Evolutionary conservation across 805 yeast species (phyloP).

Genomic region (Wickerhamomyces silvicola): DNA sequence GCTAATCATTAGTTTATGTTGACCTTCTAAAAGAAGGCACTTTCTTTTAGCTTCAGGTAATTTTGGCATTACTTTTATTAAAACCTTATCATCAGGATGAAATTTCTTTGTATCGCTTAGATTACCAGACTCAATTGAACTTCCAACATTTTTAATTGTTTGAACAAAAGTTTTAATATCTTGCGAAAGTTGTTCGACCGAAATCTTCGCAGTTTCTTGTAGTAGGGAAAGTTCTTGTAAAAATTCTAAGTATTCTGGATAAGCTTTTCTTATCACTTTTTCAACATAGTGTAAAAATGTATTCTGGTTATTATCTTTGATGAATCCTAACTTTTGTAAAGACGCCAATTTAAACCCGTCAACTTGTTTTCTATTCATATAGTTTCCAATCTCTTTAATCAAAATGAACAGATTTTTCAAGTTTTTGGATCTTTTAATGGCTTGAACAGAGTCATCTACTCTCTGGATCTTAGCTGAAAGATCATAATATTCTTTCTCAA

Average conservation of each 20-base stretch:
- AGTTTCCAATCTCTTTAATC: constrained; percentile 88
- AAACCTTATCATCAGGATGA: constrained; percentile 78
- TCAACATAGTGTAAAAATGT: constrained; percentile 92
- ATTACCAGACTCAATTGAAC: constrained; percentile 76
- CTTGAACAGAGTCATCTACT: constrained; percentile 68
- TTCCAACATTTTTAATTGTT: constrained; percentile 60
- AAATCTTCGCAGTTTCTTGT: constrained; percentile 58
- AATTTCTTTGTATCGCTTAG: constrained; percentile 70
- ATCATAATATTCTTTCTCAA: constrained; percentile 73
- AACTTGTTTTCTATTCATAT: constrained; percentile 96
- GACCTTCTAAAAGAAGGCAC: constrained; percentile 57
- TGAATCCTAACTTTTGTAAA: constrained; percentile 81
- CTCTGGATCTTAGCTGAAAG: constrained; percentile 57
- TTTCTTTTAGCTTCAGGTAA: constrained; percentile 73
- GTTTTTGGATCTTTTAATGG: constrained; percentile 58
- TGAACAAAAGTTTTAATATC: constrained; percentile 65
- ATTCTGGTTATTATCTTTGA: constrained; percentile 83
- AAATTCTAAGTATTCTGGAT: constrained; percentile 73
- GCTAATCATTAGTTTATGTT: constrained; percentile 51
- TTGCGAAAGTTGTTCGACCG: constrained; percentile 71
- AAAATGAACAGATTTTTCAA: constrained; percentile 72
- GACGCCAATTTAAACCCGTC: constrained; percentile 87
- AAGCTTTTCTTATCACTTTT: constrained; percentile 72
- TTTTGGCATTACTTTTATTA: constrained; percentile 54
- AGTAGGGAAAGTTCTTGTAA: constrained; percentile 55